phyloP scores from a whole-genome alignment of 2,329 filamentous ascomycete species.

The Venturiaceae sp. region DNA sequence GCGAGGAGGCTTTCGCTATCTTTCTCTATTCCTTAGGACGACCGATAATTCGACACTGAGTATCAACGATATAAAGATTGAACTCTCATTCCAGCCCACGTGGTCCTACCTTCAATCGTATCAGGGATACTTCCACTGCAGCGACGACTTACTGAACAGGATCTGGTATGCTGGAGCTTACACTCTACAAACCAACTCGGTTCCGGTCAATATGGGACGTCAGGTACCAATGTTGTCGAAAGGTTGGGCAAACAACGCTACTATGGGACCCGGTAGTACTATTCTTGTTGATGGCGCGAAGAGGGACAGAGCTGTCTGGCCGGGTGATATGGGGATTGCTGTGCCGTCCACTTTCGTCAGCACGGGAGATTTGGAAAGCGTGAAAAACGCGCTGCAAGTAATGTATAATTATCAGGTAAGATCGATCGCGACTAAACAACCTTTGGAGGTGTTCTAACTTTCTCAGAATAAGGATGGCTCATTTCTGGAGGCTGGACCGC shows the following conservation, averaged over 20 bases:
- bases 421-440: too few relatives aligned
- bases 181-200: slow-evolving; percentile 39
- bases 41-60: slow-evolving; percentile 21
- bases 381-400: slow-evolving; percentile 36
- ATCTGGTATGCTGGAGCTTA: slow-evolving; percentile 45
- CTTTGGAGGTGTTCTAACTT: slow-evolving; percentile 11
- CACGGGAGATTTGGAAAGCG: slow-evolving; percentile 34
- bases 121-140: slow-evolving; percentile 25
- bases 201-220: slow-evolving; percentile 27
- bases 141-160: slow-evolving; percentile 23
- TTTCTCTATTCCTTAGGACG: slow-evolving; percentile 34
- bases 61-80: slow-evolving; percentile 29
- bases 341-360: slow-evolving; percentile 34
- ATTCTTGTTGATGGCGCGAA: slow-evolving; percentile 31
- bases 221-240: slow-evolving; percentile 19
- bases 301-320: slow-evolving; percentile 32
- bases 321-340: slow-evolving; percentile 42
- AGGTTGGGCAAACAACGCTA: slow-evolving; percentile 31
- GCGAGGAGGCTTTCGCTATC: slow-evolving; percentile 44
- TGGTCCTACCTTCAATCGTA: slow-evolving; percentile 34
- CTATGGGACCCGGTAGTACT: slow-evolving; percentile 24
- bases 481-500: slow-evolving; percentile 30
- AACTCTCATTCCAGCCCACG: slow-evolving; percentile 40
- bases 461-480: slow-evolving; percentile 20
- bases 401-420: slow-evolving; percentile 34